These are phyloP conservation scores for Monilinia fructigena DNA, from an alignment of 2,329 filamentous ascomycete species.

Conservation along the genomic window DNA sequence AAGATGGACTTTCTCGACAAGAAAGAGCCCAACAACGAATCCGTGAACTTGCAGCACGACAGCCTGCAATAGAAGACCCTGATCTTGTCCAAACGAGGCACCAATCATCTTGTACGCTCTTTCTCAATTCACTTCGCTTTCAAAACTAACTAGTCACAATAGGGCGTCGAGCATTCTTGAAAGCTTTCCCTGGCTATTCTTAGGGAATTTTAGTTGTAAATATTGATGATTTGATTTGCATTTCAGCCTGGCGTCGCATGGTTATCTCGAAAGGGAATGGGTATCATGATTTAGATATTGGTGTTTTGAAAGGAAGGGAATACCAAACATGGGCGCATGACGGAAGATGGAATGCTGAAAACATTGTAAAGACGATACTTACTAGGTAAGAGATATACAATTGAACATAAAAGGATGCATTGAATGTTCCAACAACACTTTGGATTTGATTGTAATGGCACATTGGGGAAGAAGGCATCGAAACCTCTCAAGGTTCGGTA, in stretches of 20 bases:
- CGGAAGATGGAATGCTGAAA: too few species aligned
- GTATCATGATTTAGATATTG: background rate
- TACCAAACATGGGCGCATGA: background rate
- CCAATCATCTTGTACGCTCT: constrained; percentile 30
- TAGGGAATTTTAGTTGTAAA: constrained; percentile 9
- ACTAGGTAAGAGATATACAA: too few species aligned
- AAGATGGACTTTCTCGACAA: constrained; percentile 24
- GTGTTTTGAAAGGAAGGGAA: background rate
- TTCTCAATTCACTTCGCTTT: background rate
- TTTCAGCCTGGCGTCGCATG: constrained; percentile 28
- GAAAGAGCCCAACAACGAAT: constrained; percentile 33
- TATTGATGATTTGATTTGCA: constrained; percentile 22
- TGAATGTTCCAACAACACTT: too few species aligned
- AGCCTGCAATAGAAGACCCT: constrained; percentile 32
- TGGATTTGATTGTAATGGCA: too few species aligned
- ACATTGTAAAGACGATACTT: too few species aligned
- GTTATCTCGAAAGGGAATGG: background rate
- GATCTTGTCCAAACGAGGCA: constrained; percentile 27
- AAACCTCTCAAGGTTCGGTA: too few species aligned
- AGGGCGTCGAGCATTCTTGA: constrained; percentile 34
- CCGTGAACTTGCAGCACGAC: constrained; percentile 32
- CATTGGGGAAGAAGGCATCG: too few species aligned
- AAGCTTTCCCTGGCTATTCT: constrained; percentile 36
- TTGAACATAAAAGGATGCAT: too few species aligned
- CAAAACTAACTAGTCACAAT: constrained; percentile 16